Base-by-base conservation (phyloP, 148 eudicot species). In the Beta vulgaris region DNA sequence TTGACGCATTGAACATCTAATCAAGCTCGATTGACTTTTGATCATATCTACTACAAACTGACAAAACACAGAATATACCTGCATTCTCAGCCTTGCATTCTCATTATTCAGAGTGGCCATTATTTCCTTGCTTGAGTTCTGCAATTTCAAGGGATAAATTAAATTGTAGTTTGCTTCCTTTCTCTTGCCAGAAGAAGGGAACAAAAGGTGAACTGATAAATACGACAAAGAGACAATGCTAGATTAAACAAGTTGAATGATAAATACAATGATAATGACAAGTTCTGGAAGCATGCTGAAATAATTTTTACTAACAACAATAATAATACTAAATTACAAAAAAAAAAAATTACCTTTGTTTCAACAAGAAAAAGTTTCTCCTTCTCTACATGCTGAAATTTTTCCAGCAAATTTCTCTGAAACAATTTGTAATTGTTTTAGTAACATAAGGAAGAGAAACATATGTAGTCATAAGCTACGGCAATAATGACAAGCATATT, bases 51-150 rank as follows among this genome's bases (percentile, higher is more conserved):
- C 23, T 16, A 54, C 39, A 55, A 80, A 65, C 43, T 43, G 67
- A 34, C 29, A 61, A 39, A 69, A 46, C n/a, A 49, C 48, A 21
- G 18, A 42, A 72, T 29, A 74, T 91, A 93, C 98, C 96, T 91
- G 92, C 77, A 82, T 70, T 65, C 72, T 82, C 78, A 93, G 79
- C 57, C 81, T 83, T 78, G 87, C 71, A 53, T 84, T 87, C 54
- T 85, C 89, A 58, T 66, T 73, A 76, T 76, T 79, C 78, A 89
- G 82, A 71, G 74, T 68, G 25, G 89, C 77, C 71, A 82, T 80
- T 76, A 79, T 68, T 81, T 87, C 90, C 82, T 76, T 80, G 74
- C 68, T 69, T 68, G 87, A 79, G 63, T 83, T 82, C 96, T 93
- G 89, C 70, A 77, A 73, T 59, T 29, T 23, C n/a, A 44, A 62